phyloP scores from a whole-genome alignment of 495 filamentous ascomycete genomes.

The Tricharina praecox region DNA sequence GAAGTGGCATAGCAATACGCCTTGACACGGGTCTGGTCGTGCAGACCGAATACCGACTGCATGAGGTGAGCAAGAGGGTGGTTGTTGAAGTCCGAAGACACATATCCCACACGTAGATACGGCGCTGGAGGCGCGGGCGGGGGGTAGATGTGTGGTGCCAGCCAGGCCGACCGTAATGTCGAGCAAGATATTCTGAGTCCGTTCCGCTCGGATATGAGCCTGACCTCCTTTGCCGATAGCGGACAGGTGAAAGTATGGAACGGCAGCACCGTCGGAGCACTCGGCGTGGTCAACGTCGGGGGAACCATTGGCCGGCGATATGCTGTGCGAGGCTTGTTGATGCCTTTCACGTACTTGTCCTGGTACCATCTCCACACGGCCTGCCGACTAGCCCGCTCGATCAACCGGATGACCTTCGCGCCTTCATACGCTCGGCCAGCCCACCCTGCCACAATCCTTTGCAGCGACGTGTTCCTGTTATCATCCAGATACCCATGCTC shows the following conservation, averaged over 20 bases:
- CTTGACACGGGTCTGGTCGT: constrained; percentile 52
- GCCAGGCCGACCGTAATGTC: constrained; percentile 70
- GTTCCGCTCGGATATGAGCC: constrained; percentile 89
- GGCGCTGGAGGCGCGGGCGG: constrained; percentile 72
- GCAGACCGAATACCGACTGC: constrained; percentile 96
- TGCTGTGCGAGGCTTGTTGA: constrained; percentile 37
- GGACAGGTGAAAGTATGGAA: constrained; percentile 98
- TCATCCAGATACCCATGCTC: constrained; percentile 28
- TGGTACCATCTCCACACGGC: constrained; percentile 78
- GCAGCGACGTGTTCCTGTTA: constrained; percentile 29
- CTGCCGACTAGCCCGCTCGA: constrained; percentile 66
- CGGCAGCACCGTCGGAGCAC: constrained; percentile 88
- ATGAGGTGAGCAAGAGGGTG: constrained; percentile 76
- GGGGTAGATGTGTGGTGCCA: constrained; percentile 61
- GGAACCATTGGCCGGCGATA: constrained; percentile 69
- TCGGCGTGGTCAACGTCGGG: constrained; percentile 55
- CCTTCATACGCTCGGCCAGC: constrained; percentile 70
- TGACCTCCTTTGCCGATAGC: constrained; percentile 80
- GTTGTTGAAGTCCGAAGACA: constrained; percentile 98
- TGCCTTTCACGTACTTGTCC: constrained; percentile 53
- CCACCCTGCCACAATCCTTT: constrained; percentile 46
- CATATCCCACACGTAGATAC: constrained; percentile 77
- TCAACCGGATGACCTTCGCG: constrained; percentile 61
- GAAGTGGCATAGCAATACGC: constrained; percentile 98
- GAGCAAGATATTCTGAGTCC: constrained; percentile 82